A percentile compares a stretch with the other conserved stretches of the same genome.
Conservation (phyloP, 192 early-diverging fungal species). For the Coemansia sp. region DNA sequence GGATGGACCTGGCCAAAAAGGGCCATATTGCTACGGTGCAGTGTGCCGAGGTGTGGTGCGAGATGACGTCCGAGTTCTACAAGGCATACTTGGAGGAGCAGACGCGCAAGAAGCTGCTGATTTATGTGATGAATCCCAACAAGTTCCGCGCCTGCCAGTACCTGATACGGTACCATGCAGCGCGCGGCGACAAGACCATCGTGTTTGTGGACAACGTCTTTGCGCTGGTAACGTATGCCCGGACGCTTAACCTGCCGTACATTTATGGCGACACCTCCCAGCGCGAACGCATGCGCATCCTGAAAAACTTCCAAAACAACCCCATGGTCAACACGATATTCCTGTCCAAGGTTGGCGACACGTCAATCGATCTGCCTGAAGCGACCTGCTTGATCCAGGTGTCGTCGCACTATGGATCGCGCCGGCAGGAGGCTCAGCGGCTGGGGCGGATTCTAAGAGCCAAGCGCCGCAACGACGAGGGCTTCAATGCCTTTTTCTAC, state of each 20-base stretch:
- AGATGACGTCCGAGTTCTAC: conserved; percentile 96
- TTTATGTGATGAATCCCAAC: conserved; percentile 96
- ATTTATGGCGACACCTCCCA: conserved; percentile 91
- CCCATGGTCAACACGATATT: conserved; percentile 88
- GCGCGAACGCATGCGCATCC: conserved; percentile 85
- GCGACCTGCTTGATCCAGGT: conserved; percentile 99
- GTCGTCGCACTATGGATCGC: conserved; percentile 95
- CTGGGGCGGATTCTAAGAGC: conserved; percentile 92
- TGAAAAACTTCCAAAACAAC: conserved; percentile 94
- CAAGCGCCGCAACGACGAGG: conserved; percentile 88
- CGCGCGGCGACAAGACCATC: conserved; percentile 95
- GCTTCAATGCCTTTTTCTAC: conserved; percentile 98
- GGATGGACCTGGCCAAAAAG: conserved; percentile 96
- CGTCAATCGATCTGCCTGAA: conserved; percentile 98
- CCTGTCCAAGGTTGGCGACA: conserved; percentile 93
- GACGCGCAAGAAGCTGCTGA: conserved; percentile 77
- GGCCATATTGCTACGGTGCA: conserved; percentile 98
- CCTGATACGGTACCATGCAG: conserved; percentile 89
- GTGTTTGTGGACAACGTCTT: conserved; percentile 99
- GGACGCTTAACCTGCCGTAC: conserved; percentile 74
- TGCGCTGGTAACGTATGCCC: conserved; percentile 90
- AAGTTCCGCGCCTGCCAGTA: conserved; percentile 99
- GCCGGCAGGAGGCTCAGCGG: conserved; percentile 98
- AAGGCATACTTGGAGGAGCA: conserved; percentile 82
- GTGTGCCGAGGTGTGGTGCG: conserved; percentile 99